Conservation (phyloP, 2,329 filamentous ascomycete species). For the Berkeleyomyces rouxiae region DNA sequence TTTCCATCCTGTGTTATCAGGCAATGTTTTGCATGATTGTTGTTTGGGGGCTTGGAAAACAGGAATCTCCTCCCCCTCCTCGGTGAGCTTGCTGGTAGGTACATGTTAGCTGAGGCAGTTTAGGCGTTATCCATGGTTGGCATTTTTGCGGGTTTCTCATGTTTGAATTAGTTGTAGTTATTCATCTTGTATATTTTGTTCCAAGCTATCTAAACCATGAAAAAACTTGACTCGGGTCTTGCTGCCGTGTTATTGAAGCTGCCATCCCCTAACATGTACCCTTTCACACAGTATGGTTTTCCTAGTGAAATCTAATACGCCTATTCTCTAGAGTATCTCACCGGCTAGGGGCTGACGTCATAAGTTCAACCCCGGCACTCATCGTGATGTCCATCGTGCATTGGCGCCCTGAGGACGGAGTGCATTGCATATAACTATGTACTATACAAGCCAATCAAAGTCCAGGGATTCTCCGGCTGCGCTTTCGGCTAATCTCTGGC, state of each 20-base stretch:
- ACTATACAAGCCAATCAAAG: background rate
- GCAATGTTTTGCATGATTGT: background rate
- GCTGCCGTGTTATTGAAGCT: no score
- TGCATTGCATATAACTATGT: background rate
- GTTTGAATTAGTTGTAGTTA: background rate
- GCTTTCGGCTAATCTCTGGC: background rate
- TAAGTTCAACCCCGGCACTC: background rate
- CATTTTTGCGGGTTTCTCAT: no score
- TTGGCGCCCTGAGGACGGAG: background rate
- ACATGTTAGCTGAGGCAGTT: background rate
- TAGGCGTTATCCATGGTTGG: background rate
- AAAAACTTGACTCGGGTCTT: no score
- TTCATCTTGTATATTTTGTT: background rate
- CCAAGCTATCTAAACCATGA: no score
- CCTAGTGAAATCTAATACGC: no score
- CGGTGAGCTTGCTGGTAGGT: background rate
- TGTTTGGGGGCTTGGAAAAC: background rate
- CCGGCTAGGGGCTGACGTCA: no score
- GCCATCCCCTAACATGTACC: no score
- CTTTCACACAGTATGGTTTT: no score
- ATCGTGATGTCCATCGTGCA: background rate
- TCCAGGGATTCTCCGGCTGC: background rate
- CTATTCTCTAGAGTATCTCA: no score
- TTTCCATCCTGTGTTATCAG: background rate
- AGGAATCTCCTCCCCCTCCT: background rate